Evolutionary conservation across 2,329 filamentous ascomycete genomes (phyloP), one percentile per base, ranked within the genome.

Genomic region (Sclerotinia borealis): DNA sequence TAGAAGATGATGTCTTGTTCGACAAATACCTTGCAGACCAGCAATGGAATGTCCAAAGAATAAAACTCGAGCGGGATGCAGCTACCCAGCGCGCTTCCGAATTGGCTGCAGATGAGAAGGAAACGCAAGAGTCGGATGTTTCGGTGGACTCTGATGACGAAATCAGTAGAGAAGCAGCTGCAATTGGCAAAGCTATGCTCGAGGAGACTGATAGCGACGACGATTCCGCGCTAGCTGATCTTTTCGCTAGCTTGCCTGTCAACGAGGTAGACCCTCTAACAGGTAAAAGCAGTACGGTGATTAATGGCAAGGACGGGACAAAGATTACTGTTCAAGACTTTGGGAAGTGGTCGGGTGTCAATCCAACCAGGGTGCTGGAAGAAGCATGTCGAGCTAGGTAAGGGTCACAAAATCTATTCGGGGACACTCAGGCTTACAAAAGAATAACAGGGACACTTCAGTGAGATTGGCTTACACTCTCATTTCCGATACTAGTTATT

Each of bases 361-460:
- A 80, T 69, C 93, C 93, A 19, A 84, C 86, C 66, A 83, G 89
- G 68, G 82, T 91, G 34, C 77, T 98, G 15, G 92, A 97, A 74
- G 93, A 97, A 75, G 85, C 91, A n/a, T 96, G 93, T 74, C 88
- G 89, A 70, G 85, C 92, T 67, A 88, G 88, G 88, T 89, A 75
- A 68, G 75, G 71, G 41, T 15, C 3, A 6, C 8, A 36, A 36
- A 29, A 43, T 10, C 10, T 37, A 19, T 34, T 52, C 31, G 31
- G 59, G 9, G 47, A 50, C 31, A 27, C 60, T 41, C 34, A 39
- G 5, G 29, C 41, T 48, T 55, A 56, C 11, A 63, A 41, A 22
- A 68, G 22, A 63, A 49, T 61, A 49, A 68, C 67, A 90, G 91
- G 76, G 92, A 96, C 72, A 79, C 88, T 1, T 81, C 81, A 4